A percentile compares a stretch with the other conserved stretches of the same genome.
Conservation (phyloP, 176 grass and related monocot genomes). For the Oryza australiensis region DNA sequence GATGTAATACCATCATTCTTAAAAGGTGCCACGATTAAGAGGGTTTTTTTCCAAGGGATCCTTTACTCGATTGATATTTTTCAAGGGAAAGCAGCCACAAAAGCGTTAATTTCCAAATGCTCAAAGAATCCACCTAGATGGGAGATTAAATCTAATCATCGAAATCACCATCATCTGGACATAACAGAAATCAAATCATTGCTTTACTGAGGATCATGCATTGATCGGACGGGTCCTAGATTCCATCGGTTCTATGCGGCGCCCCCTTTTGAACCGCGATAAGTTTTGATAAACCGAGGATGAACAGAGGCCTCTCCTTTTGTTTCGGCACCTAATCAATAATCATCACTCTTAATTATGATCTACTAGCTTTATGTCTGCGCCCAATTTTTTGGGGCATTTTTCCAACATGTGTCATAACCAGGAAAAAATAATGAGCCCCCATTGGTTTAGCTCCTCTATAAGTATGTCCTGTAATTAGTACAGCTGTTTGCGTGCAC, state of each 20-base stretch:
- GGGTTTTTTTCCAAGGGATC: neutral
- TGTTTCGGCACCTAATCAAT: constrained; percentile 45
- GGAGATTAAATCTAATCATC: neutral
- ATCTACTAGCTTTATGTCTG: constrained; percentile 6
- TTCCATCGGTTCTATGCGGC: constrained; percentile 25
- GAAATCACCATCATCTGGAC: neutral
- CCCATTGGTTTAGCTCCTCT: neutral
- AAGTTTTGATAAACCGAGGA: constrained; percentile 25
- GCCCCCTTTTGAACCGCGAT: constrained; percentile 14
- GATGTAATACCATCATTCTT: no score
- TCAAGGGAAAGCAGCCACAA: neutral
- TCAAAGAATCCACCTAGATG: neutral
- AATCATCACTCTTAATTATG: constrained; percentile 8
- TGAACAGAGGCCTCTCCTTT: constrained; percentile 54
- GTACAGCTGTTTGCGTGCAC: neutral
- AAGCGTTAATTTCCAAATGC: constrained; percentile 4
- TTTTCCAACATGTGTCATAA: neutral
- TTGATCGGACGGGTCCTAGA: constrained; percentile 1
- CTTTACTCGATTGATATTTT: neutral
- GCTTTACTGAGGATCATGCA: constrained; percentile 1
- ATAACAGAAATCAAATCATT: neutral
- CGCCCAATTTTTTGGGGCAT: constrained; percentile 25
- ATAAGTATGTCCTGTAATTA: constrained; percentile 27
- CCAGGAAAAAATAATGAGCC: neutral
- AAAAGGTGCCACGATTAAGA: no score